A percentile compares a stretch with the other conserved stretches of the same genome.
Conservation (phyloP, 1,139 yeast genomes). For the Yamadazyma pseudoaaseri region DNA sequence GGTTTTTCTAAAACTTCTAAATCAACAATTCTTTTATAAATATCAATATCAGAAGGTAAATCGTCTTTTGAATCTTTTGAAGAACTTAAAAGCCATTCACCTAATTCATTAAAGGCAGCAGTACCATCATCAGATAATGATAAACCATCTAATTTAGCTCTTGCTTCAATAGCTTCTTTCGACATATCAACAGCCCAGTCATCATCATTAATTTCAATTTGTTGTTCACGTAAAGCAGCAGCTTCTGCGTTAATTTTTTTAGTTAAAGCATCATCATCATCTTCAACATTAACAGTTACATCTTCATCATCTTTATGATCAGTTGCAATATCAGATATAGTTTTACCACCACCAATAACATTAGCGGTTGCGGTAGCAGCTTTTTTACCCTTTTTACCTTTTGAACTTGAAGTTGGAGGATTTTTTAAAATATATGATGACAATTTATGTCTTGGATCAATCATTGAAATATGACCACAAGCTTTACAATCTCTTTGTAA, state of each 20-base stretch:
- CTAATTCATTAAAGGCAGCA: conserved; percentile 68
- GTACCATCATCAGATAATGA: conserved; percentile 36
- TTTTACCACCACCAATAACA: conserved; percentile 84
- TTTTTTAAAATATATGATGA: conserved; percentile 86
- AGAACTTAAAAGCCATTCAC: conserved; percentile 76
- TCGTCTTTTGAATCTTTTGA: conserved; percentile 54
- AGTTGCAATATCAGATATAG: conserved; percentile 74
- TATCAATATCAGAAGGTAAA: conserved; percentile 82
- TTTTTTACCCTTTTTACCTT: conserved; percentile 57
- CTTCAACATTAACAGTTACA: conserved; percentile 65
- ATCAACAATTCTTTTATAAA: conserved; percentile 85
- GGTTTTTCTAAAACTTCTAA: conserved; percentile 70
- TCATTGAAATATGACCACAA: conserved; percentile 85
- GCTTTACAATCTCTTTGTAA: conserved; percentile 96
- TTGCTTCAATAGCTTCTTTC: conserved; percentile 91
- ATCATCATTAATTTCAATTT: conserved; percentile 73
- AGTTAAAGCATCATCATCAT: conserved; percentile 76
- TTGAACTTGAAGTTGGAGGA: conserved; percentile 68
- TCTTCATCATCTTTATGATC: conserved; percentile 50
- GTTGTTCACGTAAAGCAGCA: conserved; percentile 54
- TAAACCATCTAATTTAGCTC: conserved; percentile 79
- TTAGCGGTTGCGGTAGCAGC: conserved; percentile 91
- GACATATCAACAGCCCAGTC: conserved; percentile 99
- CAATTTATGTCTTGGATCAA: conserved; percentile 86
- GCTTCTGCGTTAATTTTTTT: conserved; percentile 86